Evolutionary conservation across 352 stramenopile genomes (phyloP).

Genomic region (Pythium sukuiense): DNA sequence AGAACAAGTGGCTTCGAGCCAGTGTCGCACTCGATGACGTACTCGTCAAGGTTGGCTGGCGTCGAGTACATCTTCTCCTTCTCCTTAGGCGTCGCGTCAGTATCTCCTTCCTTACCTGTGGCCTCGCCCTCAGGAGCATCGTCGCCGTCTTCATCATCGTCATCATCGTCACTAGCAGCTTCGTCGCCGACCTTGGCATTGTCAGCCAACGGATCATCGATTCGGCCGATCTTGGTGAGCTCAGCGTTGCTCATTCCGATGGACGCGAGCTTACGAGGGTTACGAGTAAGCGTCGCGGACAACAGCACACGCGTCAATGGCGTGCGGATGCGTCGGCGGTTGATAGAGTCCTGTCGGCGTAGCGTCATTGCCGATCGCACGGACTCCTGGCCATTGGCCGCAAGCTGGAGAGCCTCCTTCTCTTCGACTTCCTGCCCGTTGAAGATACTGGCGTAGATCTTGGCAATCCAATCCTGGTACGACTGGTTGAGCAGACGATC

Average conservation of each 20-base stretch:
- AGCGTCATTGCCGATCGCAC: slow-evolving; percentile 46
- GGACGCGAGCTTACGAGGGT: slow-evolving; percentile 95
- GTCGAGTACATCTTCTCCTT: slow-evolving; percentile 77
- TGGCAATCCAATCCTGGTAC: slow-evolving; percentile 97
- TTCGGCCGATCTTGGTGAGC: slow-evolving; percentile 85
- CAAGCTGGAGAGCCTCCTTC: slow-evolving; percentile 17
- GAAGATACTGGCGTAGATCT: slow-evolving; percentile 89
- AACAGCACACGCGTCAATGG: slow-evolving; percentile 95
- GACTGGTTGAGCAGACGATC: slow-evolving; percentile 96
- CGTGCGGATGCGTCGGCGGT: slow-evolving; percentile 71
- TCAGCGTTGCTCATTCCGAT: slow-evolving; percentile 95
- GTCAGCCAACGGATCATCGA: slow-evolving; percentile 58
- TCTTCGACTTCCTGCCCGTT: slow-evolving; percentile 57
- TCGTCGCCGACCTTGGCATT: slow-evolving; percentile 61
- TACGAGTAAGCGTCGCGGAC: slow-evolving; percentile 97
- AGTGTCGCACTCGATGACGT: slow-evolving; percentile 91
- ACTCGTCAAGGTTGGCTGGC: slow-evolving; percentile 81
- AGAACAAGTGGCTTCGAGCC: slow-evolving; percentile 95
- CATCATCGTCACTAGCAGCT: slow-evolving; percentile 29
- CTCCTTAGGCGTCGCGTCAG: slow-evolving; percentile 32
- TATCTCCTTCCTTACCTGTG: slow-evolving; percentile 22
- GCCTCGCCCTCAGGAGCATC: slow-evolving; percentile 12
- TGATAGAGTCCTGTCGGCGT: slow-evolving; percentile 75
- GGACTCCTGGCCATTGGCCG: slow-evolving; percentile 5
- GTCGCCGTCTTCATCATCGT: slow-evolving; percentile 27